Conservation (phyloP, 257 asterid species). For the Solanum pennellii region DNA sequence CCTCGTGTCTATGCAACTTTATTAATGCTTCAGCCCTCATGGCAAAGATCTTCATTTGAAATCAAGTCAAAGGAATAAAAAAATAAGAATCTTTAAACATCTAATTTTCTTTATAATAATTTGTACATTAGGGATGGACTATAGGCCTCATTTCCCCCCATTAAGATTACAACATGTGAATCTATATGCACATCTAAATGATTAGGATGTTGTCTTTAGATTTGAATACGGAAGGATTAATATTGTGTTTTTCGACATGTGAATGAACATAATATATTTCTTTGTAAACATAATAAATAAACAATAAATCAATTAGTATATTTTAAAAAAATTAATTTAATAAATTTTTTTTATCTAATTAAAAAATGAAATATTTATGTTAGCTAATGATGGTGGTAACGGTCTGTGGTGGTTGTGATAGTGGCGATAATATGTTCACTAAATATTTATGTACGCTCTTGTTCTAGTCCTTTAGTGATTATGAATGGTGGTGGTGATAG, state of each 20-base stretch:
- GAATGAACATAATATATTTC: not conserved
- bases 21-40: conserved; percentile 45
- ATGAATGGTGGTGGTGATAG: too few species aligned
- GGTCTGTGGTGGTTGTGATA: not conserved
- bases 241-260: not conserved
- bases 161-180: not conserved
- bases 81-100: not conserved
- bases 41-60: conserved; percentile 26
- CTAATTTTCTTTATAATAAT: not conserved
- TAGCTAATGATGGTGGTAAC: not conserved
- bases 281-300: not conserved
- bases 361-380: not conserved
- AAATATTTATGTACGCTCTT: not conserved
- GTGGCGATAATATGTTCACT: not conserved
- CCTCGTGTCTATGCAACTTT: conserved; percentile 42
- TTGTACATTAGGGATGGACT: not conserved
- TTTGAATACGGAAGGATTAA: not conserved
- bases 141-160: not conserved
- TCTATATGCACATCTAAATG: not conserved
- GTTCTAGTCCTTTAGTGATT: not conserved
- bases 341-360: too few species aligned
- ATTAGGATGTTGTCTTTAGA: not conserved
- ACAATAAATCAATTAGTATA: not conserved
- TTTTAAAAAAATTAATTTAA: too few species aligned
- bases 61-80: not conserved